Evolutionary conservation across 2,329 filamentous ascomycete species (phyloP), one percentile per base, ranked within the genome.

Genomic region (Fusarium sp.): DNA sequence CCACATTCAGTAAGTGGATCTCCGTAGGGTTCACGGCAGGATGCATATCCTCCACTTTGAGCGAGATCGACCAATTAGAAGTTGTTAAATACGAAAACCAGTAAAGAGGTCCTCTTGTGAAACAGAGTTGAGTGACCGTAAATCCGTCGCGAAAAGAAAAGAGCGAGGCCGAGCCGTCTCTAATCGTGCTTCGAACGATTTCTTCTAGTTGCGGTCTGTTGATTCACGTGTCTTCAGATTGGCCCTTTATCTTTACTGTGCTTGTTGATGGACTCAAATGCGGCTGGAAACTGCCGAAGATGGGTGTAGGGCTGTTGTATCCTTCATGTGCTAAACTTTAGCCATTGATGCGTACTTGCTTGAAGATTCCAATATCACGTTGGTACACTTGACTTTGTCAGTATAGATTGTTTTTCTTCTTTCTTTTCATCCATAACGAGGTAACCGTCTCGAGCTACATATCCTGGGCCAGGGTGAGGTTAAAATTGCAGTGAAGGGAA

Each of bases 1-100:
- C 68, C 38, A 20, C 8, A 56, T 69, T 34, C 10, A 38, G 68
- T 54, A 65, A 70, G 45, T 54, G 53, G 47, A n/a, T 50, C 57
- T 38, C 47, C 57, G 49, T 6, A 4, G 6, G n/a, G 30, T 3
- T 32, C 22, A 42, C 3, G 18, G 18, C 14, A 47, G 45, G 16
- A 16, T 16, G 15, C 6, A 18, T 1, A 6, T 11, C 6, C 34
- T 29, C 49, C 49, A 47, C 20, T 18, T 3, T 8, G 3, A 1
- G 4, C 0, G 1, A 2, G 1, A 3, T 0, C 1, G 3, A 0
- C 63, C 68, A 71, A 71, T 71, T n/a, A 68, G 8, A 44, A 4
- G 6, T 4, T 12, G 14, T 10, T 27, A 11, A 46, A 71, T 70
- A 71, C 63, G 68, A 70, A 56, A 64, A 29, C 22, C 24, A 53